A percentile compares a stretch with the other conserved stretches of the same genome.
These are phyloP conservation scores for Fusarium cyanostomum DNA, from an alignment of 2,329 filamentous ascomycete genomes.

Conservation along the genomic window DNA sequence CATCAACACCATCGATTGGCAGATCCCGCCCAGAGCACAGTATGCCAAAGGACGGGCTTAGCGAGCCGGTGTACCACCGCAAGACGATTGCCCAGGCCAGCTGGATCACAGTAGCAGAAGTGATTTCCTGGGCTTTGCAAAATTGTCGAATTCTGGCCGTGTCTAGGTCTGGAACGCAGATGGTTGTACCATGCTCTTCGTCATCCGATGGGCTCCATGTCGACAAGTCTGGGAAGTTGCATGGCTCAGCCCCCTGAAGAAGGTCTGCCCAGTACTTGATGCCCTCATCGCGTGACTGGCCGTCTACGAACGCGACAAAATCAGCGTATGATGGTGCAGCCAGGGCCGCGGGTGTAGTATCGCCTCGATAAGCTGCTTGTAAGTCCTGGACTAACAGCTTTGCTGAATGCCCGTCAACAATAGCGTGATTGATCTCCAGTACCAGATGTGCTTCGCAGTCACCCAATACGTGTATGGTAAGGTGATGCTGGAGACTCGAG, in stretches of 20 bases:
- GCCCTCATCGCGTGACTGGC: neutral
- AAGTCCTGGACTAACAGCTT: neutral
- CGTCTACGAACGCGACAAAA: neutral
- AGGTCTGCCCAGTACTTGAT: neutral
- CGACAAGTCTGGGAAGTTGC: constrained; percentile 8
- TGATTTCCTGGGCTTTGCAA: constrained; percentile 2
- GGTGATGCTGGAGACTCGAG: neutral
- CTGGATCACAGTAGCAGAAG: constrained; percentile 2
- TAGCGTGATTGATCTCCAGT: constrained; percentile 10
- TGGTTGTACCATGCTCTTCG: neutral
- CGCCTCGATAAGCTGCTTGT: neutral
- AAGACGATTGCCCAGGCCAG: constrained; percentile 6
- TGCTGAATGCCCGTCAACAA: constrained; percentile 1
- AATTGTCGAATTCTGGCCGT: neutral
- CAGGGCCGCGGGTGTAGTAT: neutral
- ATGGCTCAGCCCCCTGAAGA: neutral
- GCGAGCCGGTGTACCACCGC: constrained; percentile 6
- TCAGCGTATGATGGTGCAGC: neutral
- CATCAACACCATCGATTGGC: neutral
- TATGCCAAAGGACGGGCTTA: constrained; percentile 6
- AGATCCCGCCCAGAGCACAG: constrained; percentile 3
- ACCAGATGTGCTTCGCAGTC: neutral
- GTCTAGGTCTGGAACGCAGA: neutral
- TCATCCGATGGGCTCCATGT: neutral
- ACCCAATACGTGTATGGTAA: neutral